These are phyloP conservation scores for Penicillium ochrochloron DNA, from an alignment of 495 filamentous ascomycete genomes.

Conservation along the genomic window DNA sequence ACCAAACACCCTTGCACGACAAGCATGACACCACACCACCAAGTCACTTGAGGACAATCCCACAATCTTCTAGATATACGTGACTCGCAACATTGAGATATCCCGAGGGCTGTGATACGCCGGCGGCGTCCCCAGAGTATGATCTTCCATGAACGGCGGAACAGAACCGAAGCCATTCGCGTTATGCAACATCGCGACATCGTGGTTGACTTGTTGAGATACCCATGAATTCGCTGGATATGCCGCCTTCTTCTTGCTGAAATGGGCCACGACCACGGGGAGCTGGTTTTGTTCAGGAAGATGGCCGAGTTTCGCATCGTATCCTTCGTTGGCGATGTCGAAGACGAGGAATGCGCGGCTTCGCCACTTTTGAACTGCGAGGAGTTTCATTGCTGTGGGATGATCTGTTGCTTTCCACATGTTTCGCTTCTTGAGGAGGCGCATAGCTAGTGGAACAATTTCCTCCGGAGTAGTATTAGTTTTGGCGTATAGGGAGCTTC, in stretches of 20 bases:
- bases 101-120: conserved; percentile 31
- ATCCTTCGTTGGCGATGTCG: conserved; percentile 31
- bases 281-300: conserved; percentile 35
- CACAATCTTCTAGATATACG: conserved; percentile 17
- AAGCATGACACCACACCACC: conserved; percentile 16
- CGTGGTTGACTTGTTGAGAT: conserved; percentile 31
- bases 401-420: conserved; percentile 1
- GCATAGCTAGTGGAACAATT: conserved; percentile 24
- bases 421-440: conserved; percentile 23
- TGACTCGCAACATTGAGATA: conserved; percentile 28
- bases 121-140: conserved; percentile 27
- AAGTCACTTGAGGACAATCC: not conserved
- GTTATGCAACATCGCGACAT: conserved; percentile 35
- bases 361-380: conserved; percentile 33
- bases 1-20: conserved; percentile 6
- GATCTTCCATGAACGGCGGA: conserved; percentile 34
- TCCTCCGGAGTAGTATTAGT: conserved; percentile 28
- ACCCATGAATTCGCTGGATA: conserved; percentile 31
- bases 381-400: conserved; percentile 19
- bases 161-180: conserved; percentile 32
- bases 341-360: conserved; percentile 35
- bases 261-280: conserved; percentile 31
- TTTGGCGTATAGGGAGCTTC: conserved; percentile 25
- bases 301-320: conserved; percentile 32
- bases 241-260: conserved; percentile 34